Evolutionary conservation across 176 grass and related monocot species (phyloP).

Genomic region (Poa annua): DNA sequence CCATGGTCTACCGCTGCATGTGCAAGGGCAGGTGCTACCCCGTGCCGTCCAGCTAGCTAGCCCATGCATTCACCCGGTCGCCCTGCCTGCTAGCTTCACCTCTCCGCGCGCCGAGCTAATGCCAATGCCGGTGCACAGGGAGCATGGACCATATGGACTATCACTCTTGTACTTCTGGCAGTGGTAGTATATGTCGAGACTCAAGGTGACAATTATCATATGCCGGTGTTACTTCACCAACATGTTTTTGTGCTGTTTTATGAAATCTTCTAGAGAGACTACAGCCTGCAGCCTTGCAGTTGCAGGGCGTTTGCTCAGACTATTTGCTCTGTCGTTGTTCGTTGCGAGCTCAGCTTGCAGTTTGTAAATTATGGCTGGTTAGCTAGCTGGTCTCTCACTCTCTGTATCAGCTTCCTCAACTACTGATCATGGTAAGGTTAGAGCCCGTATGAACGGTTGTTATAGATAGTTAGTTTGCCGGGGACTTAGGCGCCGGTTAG

Average conservation of each 20-base stretch:
- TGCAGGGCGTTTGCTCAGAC: neutral
- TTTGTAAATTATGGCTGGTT: neutral
- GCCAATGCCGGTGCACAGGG: neutral
- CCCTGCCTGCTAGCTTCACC: too few relatives aligned
- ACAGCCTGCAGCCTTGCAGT: neutral
- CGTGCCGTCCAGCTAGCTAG: slow-evolving; percentile 55
- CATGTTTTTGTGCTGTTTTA: neutral
- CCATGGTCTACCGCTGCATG: slow-evolving; percentile 96
- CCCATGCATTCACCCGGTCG: too few relatives aligned
- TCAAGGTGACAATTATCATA: neutral
- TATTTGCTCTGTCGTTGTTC: neutral
- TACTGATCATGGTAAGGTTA: too few relatives aligned
- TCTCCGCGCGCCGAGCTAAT: neutral
- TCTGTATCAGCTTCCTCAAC: too few relatives aligned
- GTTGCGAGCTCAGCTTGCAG: neutral
- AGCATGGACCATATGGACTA: neutral
- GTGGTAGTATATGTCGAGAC: too few relatives aligned
- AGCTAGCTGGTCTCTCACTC: neutral
- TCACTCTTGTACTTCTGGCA: neutral
- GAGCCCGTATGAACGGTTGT: too few relatives aligned
- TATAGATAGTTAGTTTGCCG: too few relatives aligned
- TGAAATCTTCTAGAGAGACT: neutral
- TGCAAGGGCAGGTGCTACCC: slow-evolving; percentile 82
- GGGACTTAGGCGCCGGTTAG: too few relatives aligned
- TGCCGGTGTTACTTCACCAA: slow-evolving; percentile 1